Evolutionary conservation across 495 filamentous ascomycete genomes (phyloP).

Genomic region (Cetradonia linearis): DNA sequence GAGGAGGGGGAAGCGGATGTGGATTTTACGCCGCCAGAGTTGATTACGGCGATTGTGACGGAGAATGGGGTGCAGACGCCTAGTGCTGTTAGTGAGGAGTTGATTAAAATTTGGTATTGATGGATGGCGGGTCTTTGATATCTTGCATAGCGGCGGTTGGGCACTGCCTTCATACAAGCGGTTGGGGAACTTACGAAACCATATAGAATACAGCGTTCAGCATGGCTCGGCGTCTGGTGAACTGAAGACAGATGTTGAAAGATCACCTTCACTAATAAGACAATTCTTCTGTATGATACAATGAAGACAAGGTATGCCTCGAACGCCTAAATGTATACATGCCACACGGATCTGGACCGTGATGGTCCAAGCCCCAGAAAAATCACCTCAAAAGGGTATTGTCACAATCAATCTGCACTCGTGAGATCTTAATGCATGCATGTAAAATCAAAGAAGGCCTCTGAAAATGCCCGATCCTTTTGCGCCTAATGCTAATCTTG

Average conservation of each 20-base stretch:
- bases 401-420: slow-evolving; percentile 9
- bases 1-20: slow-evolving; percentile 43
- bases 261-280: neutral
- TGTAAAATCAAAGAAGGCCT: neutral
- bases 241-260: neutral
- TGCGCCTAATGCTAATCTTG: slow-evolving; percentile 38
- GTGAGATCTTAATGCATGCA: slow-evolving; percentile 2
- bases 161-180: neutral
- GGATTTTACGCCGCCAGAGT: slow-evolving; percentile 77
- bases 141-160: neutral
- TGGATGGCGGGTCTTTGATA: neutral
- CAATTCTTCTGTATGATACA: neutral
- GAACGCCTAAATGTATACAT: neutral
- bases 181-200: neutral
- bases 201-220: too few species aligned
- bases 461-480: neutral
- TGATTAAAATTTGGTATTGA: slow-evolving; percentile 73
- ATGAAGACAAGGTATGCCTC: neutral
- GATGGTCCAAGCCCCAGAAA: neutral
- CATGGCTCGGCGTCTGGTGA: too few species aligned
- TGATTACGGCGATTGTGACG: slow-evolving; percentile 72
- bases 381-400: neutral
- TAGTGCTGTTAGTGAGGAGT: slow-evolving; percentile 64
- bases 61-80: slow-evolving; percentile 66
- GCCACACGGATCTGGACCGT: neutral